Conservation (phyloP, 768 basidiomycete genomes). For the Boletus subcaerulescens region DNA sequence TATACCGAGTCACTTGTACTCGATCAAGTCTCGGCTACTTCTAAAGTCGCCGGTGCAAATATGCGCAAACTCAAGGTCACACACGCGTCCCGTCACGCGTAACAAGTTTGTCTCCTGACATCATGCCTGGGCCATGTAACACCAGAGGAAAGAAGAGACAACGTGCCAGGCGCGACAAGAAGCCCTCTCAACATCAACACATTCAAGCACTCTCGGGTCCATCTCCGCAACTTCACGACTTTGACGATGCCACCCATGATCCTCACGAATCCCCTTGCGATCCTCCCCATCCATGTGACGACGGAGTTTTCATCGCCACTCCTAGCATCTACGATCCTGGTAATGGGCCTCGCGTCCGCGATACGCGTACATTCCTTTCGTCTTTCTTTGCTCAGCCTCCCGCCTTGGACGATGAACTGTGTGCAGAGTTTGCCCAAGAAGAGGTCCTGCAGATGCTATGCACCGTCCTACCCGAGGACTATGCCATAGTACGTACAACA, state of each 20-base stretch:
- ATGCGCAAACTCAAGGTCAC: constrained; percentile 26
- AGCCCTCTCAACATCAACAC: not conserved
- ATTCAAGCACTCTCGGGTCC: not conserved
- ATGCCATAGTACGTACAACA: constrained; percentile 67
- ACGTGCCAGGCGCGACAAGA: constrained; percentile 33
- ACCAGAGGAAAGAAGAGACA: constrained; percentile 43
- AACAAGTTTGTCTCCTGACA: constrained; percentile 18
- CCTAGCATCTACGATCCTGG: constrained; percentile 79
- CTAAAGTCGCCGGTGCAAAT: constrained; percentile 12
- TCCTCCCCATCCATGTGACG: not conserved
- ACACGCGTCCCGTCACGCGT: constrained; percentile 31
- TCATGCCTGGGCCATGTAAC: constrained; percentile 66
- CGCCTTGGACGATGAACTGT: constrained; percentile 60
- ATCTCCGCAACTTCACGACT: not conserved
- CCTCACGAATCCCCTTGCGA: constrained; percentile 5
- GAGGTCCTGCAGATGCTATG: constrained; percentile 73
- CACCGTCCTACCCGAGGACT: constrained; percentile 68
- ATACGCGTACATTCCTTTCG: constrained; percentile 60
- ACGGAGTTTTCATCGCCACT: constrained; percentile 31
- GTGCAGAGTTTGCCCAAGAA: constrained; percentile 73
- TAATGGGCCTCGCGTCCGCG: constrained; percentile 71
- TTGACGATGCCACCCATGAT: constrained; percentile 8
- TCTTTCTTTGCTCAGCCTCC: constrained; percentile 69
- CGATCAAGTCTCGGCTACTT: constrained; percentile 11
- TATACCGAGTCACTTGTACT: constrained; percentile 17